Percentiles rank a stretch among this genome's conserved stretches.
These are phyloP conservation scores for Serendipita sp. DNA, from an alignment of 768 basidiomycete genomes.

Conservation along the genomic window DNA sequence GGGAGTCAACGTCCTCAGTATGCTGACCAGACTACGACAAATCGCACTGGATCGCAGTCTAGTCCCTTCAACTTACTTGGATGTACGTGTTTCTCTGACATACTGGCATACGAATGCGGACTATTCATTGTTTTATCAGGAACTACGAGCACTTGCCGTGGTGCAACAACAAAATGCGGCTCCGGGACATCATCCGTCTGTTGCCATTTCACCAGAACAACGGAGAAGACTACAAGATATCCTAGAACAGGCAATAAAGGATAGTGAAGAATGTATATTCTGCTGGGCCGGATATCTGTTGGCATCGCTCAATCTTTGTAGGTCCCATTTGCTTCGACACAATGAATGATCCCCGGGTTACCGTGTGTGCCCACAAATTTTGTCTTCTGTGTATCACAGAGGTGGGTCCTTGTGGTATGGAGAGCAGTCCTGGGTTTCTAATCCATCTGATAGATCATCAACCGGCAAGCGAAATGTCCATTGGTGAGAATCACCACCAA, in stretches of 20 bases:
- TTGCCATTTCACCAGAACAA: conserved; percentile 34
- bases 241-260: conserved; percentile 54
- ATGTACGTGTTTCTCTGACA: conserved; percentile 17
- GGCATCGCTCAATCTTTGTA: background rate
- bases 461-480: conserved; percentile 61
- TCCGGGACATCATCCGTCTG: background rate
- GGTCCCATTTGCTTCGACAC: conserved; percentile 11
- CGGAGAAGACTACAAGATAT: conserved; percentile 37
- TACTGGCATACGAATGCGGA: conserved; percentile 13
- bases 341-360: conserved; percentile 47
- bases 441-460: conserved; percentile 52
- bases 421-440: conserved; percentile 5
- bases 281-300: background rate
- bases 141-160: background rate
- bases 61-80: conserved; percentile 52
- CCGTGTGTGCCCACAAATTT: conserved; percentile 54
- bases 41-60: conserved; percentile 64
- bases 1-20: conserved; percentile 41
- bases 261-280: conserved; percentile 61
- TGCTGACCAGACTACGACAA: conserved; percentile 79
- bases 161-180: background rate
- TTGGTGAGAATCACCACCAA: conserved; percentile 36
- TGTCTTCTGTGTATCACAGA: conserved; percentile 37
- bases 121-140: background rate
- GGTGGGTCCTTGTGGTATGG: conserved; percentile 1